Conservation (phyloP, 768 basidiomycete genomes). For the Gautieria morchelliformis region DNA sequence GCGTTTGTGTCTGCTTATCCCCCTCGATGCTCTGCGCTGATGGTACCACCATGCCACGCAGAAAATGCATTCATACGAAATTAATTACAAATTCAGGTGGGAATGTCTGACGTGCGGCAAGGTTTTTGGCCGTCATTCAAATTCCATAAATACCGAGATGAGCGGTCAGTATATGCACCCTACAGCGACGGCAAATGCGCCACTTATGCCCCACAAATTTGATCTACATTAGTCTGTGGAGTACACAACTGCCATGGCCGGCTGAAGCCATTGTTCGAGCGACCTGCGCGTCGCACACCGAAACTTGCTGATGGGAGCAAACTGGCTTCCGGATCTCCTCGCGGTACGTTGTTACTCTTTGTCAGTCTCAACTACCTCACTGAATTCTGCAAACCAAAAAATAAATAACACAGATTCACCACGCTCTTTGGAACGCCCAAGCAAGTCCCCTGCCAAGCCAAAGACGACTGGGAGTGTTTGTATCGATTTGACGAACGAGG, state of each 20-base stretch:
- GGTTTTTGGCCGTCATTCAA: slow-evolving; percentile 32
- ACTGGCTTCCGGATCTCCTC: neutral
- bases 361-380: too few relatives aligned
- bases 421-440: neutral
- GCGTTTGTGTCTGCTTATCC: slow-evolving; percentile 30
- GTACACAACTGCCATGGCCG: neutral
- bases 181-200: neutral
- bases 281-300: neutral
- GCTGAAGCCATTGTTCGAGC: slow-evolving; percentile 4
- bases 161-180: neutral
- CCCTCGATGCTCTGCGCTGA: neutral
- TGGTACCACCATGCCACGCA: slow-evolving; percentile 16
- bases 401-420: neutral
- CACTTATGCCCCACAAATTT: neutral
- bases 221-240: neutral
- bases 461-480: neutral
- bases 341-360: neutral
- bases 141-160: slow-evolving; percentile 2
- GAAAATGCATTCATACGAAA: slow-evolving; percentile 71
- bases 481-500: neutral
- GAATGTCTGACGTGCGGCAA: slow-evolving; percentile 58
- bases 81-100: slow-evolving; percentile 66
- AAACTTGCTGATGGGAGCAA: neutral
- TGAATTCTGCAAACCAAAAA: neutral
- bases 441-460: neutral